A percentile compares a stretch with the other conserved stretches of the same genome.
Conservation (phyloP, 2,329 filamentous ascomycete species). For the Trichophyton mentagrophytes region DNA sequence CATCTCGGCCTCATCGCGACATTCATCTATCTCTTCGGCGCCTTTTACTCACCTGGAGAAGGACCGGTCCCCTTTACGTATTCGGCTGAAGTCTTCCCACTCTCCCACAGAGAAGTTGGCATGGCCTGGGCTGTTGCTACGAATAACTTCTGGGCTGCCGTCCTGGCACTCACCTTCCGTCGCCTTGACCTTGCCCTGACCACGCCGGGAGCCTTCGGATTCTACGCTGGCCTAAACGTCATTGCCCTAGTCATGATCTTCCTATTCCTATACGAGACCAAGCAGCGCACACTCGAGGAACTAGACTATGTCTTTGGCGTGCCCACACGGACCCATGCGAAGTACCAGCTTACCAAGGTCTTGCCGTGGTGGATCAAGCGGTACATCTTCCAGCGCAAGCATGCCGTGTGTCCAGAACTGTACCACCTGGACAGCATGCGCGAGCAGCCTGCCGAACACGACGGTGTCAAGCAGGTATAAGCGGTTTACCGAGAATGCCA, state of each 20-base stretch:
- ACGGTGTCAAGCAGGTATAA: slow-evolving; percentile 1
- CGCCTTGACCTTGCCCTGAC: slow-evolving; percentile 33
- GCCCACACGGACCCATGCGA: slow-evolving; percentile 45
- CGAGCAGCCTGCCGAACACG: background rate
- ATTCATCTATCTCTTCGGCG: slow-evolving; percentile 53
- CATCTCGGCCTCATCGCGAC: slow-evolving; percentile 45
- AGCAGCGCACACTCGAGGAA: slow-evolving; percentile 44
- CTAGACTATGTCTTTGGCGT: slow-evolving; percentile 49
- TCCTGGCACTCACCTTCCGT: slow-evolving; percentile 35
- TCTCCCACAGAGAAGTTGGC: slow-evolving; percentile 43
- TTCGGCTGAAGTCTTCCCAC: slow-evolving; percentile 43
- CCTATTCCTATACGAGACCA: slow-evolving; percentile 46
- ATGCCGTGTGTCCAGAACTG: slow-evolving; percentile 35
- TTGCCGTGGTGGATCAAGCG: slow-evolving; percentile 50
- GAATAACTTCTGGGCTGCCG: slow-evolving; percentile 31
- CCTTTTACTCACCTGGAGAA: slow-evolving; percentile 53
- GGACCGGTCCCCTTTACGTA: slow-evolving; percentile 43
- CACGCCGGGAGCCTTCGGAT: slow-evolving; percentile 47
- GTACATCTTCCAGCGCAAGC: slow-evolving; percentile 41
- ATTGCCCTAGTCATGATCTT: slow-evolving; percentile 52
- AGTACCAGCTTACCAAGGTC: slow-evolving; percentile 44
- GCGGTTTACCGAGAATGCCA: background rate
- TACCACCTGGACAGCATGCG: slow-evolving; percentile 24
- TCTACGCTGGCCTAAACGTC: slow-evolving; percentile 49
- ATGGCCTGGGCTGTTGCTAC: slow-evolving; percentile 36